Conservation (phyloP, 495 filamentous ascomycete genomes). For the Penicillium manginii region DNA sequence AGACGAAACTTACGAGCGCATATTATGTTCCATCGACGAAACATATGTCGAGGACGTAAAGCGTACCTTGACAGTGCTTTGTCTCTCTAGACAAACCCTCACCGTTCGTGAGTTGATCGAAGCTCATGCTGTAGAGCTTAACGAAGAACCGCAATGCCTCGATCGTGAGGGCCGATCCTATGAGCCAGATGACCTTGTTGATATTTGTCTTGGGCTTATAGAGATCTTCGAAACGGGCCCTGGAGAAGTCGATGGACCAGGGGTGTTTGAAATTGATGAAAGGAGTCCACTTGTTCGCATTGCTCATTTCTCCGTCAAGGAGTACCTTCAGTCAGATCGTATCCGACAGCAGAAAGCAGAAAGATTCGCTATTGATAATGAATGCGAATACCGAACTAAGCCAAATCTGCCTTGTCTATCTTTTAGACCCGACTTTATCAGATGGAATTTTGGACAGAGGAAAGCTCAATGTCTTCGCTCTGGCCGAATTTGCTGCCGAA, state of each 20-base stretch:
- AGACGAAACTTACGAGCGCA: constrained; percentile 42
- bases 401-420: constrained; percentile 35
- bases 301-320: constrained; percentile 44
- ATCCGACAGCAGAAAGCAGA: constrained; percentile 27
- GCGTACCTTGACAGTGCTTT: constrained; percentile 37
- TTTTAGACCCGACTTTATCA: constrained; percentile 31
- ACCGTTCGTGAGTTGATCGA: constrained; percentile 34
- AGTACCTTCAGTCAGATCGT: constrained; percentile 42
- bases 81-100: constrained; percentile 30
- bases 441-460: not conserved
- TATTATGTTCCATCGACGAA: constrained; percentile 31
- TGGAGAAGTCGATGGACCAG: constrained; percentile 1
- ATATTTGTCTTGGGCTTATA: constrained; percentile 38
- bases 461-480: constrained; percentile 21
- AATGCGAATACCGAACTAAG: constrained; percentile 32
- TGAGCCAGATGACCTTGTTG: constrained; percentile 23
- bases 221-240: constrained; percentile 8
- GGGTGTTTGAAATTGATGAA: no score
- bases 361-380: constrained; percentile 22
- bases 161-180: constrained; percentile 26
- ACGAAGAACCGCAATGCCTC: constrained; percentile 7
- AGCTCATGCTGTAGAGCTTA: constrained; percentile 28
- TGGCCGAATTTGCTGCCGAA: constrained; percentile 31
- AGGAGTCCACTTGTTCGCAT: constrained; percentile 22
- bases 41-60: constrained; percentile 25